These are phyloP conservation scores for Lunularia cruciata DNA, from an alignment of 225 moss, liverwort and hornwort genomes.

Conservation along the genomic window DNA sequence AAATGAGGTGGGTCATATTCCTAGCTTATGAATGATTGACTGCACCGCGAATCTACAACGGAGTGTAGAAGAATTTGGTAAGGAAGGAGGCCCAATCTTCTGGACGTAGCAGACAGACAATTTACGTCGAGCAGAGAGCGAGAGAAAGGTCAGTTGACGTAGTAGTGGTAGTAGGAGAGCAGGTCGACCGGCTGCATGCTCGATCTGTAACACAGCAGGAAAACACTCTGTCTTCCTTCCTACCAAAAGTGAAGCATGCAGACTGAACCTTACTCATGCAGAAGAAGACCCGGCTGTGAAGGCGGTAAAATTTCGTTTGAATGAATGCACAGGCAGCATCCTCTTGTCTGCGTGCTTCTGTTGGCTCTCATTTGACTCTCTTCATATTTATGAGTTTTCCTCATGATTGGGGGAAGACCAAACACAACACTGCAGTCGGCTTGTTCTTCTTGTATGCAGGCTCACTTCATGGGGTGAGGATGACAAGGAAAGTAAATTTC, in stretches of 20 bases:
- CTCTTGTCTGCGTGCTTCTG: neutral
- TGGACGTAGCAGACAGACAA: too few species aligned
- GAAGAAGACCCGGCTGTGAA: conserved; percentile 4
- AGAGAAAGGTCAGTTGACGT: neutral
- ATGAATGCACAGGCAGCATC: neutral
- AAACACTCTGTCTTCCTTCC: neutral
- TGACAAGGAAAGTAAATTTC: too few species aligned
- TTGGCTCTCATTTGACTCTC: neutral
- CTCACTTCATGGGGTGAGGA: neutral
- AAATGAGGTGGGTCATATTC: neutral
- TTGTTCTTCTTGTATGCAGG: neutral
- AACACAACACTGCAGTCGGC: too few species aligned
- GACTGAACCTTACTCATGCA: conserved; percentile 12
- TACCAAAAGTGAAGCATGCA: conserved; percentile 5
- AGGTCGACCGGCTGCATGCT: conserved; percentile 1
- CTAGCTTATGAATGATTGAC: neutral
- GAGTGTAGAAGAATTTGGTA: neutral
- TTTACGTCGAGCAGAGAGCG: neutral
- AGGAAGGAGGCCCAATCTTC: neutral
- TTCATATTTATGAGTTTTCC: neutral
- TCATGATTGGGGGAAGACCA: conserved; percentile 4
- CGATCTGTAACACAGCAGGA: neutral
- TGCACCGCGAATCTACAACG: neutral
- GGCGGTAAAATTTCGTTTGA: neutral
- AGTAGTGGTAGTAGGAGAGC: neutral